Evolutionary conservation across 129 eudicot genomes (phyloP), one percentile per base, ranked within the genome.

Genomic region (Solidago caesia): DNA sequence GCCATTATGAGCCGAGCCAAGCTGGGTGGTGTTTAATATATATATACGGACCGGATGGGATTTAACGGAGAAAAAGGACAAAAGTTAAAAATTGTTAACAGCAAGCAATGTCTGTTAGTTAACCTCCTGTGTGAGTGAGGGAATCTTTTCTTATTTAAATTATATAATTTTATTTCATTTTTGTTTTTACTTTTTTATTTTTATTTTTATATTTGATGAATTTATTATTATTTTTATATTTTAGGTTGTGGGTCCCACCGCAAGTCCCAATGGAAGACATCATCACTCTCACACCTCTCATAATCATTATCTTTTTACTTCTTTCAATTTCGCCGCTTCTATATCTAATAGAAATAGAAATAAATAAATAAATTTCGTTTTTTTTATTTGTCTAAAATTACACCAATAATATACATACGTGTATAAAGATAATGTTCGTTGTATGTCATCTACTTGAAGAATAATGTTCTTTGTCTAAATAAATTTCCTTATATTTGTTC

Each of bases 221-320:
- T 16, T 6, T 0, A 27, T 46, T 0, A 27, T 46, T 55, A 13
- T 5, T 29, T 33, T n/a, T 7, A 15, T 7, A 55, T 14, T 26
- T n/a, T 21, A 15, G 71, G 14, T 14, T 44, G 46, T 70, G 64
- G 81, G 76, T 69, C 71, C 76, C 77, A 78, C 71, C 1, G 46
- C 21, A 77, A 77, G 76, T 77, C 41, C 62, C 78, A 62, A 74
- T 65, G 75, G 71, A 48, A 25, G 33, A 77, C 76, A 77, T 78
- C 77, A 78, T 78, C 57, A 70, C 82, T 70, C 76, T 77, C 82
- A 77, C 81, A 70, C 64, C 62, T 68, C 48, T 61, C 76, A 64
- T 65, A 51, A 57, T 78, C 48, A 41, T 62, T 70, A 49, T 70
- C 10, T 52, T 70, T 70, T 39, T 77, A 16, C 27, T 21, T n/a